Evolutionary conservation across 2,329 filamentous ascomycete genomes (phyloP), one percentile per base, ranked within the genome.

Genomic region (Colletotrichum sp.): DNA sequence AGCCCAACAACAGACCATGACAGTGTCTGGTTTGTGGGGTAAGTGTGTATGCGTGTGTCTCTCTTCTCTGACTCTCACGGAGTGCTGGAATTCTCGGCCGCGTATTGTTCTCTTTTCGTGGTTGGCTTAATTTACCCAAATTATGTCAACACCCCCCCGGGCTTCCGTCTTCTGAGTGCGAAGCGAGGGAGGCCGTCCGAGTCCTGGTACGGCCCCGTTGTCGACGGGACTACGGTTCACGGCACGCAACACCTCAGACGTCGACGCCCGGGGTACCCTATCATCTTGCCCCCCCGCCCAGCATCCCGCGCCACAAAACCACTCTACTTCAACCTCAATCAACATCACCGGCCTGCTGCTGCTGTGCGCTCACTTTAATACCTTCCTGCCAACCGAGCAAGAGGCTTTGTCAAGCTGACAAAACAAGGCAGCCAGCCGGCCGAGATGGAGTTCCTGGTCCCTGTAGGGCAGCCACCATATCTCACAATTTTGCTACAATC

Each of bases 351-450:
- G 71, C 67, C 36, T 64, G n/a, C 66, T 66, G 67, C 67, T 48
- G 57, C 55, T 18, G 24, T 21, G 12, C 21, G 21, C 36, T 72
- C 52, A 30, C 61, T 30, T 52, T 21, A 52, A 36, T 63, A 24
- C 36, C n/a, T 34, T 65, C 18, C 30, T 21, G 52, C 30, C 43
- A n/a, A 15, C 16, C 59, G 13, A 15, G 24, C 24, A 18, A 59
- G 24, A 34, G 18, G 64, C 75, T 77, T 77, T 72, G 75, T 69
- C 72, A 77, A 72, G 72, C 72, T 77, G 72, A 77, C 75, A 39
- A 75, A 76, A 74, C 48, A 52, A 69, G 59, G 60, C 67, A 67
- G 59, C 36, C 79, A 76, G n/a, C 88, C 82, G 5, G 87, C 86
- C 36, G 60, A 67, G 36, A 61, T 83, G 81, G 4, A 88, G 78